Evolutionary conservation across 2,329 filamentous ascomycete genomes (phyloP).

Genomic region (Verticillium dahliae): DNA sequence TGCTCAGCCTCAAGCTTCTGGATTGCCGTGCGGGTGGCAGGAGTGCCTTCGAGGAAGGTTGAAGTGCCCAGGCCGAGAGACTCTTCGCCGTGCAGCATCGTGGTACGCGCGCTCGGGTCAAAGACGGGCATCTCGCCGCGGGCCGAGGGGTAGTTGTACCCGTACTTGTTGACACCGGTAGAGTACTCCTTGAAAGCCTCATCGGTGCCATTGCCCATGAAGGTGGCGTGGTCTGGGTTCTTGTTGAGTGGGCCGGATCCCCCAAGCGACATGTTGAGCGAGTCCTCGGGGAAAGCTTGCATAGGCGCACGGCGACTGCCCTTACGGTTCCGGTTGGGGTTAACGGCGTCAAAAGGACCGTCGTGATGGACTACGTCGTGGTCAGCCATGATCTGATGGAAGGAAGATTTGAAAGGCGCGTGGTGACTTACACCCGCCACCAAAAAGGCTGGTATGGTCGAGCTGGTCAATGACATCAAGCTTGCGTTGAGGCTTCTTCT

Average conservation of each 20-base stretch:
- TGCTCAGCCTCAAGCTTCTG: slow-evolving; percentile 67
- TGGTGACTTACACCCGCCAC: slow-evolving; percentile 68
- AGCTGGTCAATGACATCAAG: slow-evolving; percentile 94
- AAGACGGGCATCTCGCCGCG: slow-evolving; percentile 46
- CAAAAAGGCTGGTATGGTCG: slow-evolving; percentile 93
- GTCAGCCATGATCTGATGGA: neutral
- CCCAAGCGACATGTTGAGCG: slow-evolving; percentile 84
- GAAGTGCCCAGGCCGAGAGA: slow-evolving; percentile 82
- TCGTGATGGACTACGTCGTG: slow-evolving; percentile 76
- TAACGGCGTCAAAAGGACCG: slow-evolving; percentile 93
- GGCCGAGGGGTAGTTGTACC: slow-evolving; percentile 3
- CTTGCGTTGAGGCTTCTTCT: slow-evolving; percentile 41
- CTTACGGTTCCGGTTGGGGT: slow-evolving; percentile 86
- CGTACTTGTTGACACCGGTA: slow-evolving; percentile 25
- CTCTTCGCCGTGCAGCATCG: slow-evolving; percentile 78
- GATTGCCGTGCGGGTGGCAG: slow-evolving; percentile 74
- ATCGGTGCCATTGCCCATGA: slow-evolving; percentile 73
- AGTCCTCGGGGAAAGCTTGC: slow-evolving; percentile 91
- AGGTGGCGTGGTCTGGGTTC: slow-evolving; percentile 77
- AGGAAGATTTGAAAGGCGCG: neutral
- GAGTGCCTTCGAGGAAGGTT: slow-evolving; percentile 91
- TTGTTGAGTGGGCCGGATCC: slow-evolving; percentile 79
- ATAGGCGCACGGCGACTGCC: slow-evolving; percentile 81
- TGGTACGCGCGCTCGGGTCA: slow-evolving; percentile 60
- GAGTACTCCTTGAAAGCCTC: slow-evolving; percentile 83